phyloP scores from a whole-genome alignment of 208 protist genomes.

The Leishmania lainsoni region DNA sequence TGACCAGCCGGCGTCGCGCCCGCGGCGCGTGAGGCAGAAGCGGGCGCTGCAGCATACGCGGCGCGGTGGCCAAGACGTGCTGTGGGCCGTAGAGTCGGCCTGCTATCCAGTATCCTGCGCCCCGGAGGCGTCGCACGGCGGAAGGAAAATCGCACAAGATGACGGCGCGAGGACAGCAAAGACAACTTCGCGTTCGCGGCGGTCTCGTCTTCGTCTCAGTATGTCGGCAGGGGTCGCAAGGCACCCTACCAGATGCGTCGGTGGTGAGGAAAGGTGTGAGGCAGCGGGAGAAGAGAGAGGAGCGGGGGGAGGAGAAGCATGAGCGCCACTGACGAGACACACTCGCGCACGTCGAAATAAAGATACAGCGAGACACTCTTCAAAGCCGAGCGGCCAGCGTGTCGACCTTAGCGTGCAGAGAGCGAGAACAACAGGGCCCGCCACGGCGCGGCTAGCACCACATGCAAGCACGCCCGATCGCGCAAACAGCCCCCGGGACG shows the following conservation, averaged over 20 bases:
- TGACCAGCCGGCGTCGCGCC: background rate
- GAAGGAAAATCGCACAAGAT: background rate
- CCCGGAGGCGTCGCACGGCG: background rate
- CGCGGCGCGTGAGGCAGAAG: background rate
- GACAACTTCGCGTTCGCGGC: background rate
- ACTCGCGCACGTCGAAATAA: background rate
- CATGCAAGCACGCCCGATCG: background rate
- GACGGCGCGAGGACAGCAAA: background rate
- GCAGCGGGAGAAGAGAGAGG: background rate
- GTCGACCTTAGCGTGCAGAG: background rate
- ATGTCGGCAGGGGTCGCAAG: background rate
- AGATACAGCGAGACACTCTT: background rate
- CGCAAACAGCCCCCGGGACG: background rate
- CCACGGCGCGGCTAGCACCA: background rate
- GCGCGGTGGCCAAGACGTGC: background rate
- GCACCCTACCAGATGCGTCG: background rate
- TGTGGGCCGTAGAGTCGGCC: background rate
- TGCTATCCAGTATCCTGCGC: background rate
- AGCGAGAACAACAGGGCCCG: background rate
- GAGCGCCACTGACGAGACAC: background rate
- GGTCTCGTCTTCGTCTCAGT: background rate
- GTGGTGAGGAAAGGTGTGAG: background rate
- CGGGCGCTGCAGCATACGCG: background rate
- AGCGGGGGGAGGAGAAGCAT: background rate
- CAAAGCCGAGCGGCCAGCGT: background rate